These are phyloP conservation scores for Bondarzewia mesenterica DNA, from an alignment of 1,284 basidiomycete genomes.

Conservation along the genomic window DNA sequence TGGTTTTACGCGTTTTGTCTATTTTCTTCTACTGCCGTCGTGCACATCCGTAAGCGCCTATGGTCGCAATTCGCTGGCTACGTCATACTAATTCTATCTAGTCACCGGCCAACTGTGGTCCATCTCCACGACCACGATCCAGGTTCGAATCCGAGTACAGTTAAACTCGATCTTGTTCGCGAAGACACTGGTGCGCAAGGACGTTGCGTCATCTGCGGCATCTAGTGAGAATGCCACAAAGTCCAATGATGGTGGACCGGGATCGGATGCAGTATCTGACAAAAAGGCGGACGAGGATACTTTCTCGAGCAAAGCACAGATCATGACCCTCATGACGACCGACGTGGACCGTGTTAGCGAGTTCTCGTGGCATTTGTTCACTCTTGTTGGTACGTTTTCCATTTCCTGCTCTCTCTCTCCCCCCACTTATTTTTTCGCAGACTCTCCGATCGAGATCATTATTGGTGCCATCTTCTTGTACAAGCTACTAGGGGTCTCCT, in stretches of 20 bases:
- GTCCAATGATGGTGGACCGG: constrained; percentile 1
- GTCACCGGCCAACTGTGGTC: constrained; percentile 58
- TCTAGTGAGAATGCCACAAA: constrained; percentile 13
- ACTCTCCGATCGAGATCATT: constrained; percentile 81
- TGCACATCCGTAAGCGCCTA: constrained; percentile 44
- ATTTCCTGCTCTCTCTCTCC: background rate
- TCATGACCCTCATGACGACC: constrained; percentile 84
- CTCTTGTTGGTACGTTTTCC: constrained; percentile 43
- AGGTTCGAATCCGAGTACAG: constrained; percentile 70
- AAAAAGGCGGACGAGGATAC: constrained; percentile 58
- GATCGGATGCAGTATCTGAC: constrained; percentile 16
- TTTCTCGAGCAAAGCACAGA: constrained; percentile 85
- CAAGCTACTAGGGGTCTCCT: constrained; percentile 72
- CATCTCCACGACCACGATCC: constrained; percentile 62
- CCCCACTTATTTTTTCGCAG: too few relatives aligned
- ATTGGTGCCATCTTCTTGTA: constrained; percentile 81
- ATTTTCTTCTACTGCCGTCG: constrained; percentile 54
- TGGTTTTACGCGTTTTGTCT: constrained; percentile 68
- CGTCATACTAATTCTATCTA: constrained; percentile 7
- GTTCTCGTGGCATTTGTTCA: constrained; percentile 74
- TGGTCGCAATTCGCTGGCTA: background rate
- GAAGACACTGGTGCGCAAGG: constrained; percentile 86
- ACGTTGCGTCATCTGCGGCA: constrained; percentile 61
- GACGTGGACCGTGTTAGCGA: constrained; percentile 88
- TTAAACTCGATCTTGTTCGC: constrained; percentile 82